Percentiles rank a stretch among this genome's conserved stretches.
Evolutionary conservation across 257 asterid species (phyloP).

Genomic region (Ballota nigra): DNA sequence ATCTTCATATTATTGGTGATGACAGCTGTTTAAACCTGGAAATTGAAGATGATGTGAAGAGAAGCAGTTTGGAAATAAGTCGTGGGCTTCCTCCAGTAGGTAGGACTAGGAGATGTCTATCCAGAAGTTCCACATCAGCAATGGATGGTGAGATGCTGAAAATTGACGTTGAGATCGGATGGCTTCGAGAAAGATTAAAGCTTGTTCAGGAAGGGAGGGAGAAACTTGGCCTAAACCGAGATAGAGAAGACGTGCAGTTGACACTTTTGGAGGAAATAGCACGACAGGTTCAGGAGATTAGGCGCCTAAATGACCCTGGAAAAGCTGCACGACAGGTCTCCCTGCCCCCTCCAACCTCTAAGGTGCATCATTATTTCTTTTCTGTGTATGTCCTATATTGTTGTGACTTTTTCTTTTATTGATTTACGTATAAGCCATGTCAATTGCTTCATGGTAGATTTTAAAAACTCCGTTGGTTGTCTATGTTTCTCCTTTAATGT

Average conservation of each 20-base stretch:
- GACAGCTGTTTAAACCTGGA: slow-evolving; percentile 19
- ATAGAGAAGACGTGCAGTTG: slow-evolving; percentile 51
- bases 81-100: slow-evolving; percentile 58
- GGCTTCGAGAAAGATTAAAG: slow-evolving; percentile 62
- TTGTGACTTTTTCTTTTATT: neutral
- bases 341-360: slow-evolving; percentile 62
- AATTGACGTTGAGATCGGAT: slow-evolving; percentile 58
- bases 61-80: slow-evolving; percentile 34
- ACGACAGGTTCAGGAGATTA: slow-evolving; percentile 59
- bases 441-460: neutral
- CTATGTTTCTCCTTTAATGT: too few species aligned
- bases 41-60: slow-evolving; percentile 33
- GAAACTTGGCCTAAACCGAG: slow-evolving; percentile 53
- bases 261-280: slow-evolving; percentile 73
- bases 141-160: slow-evolving; percentile 56
- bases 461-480: neutral
- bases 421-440: neutral
- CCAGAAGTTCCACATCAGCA: slow-evolving; percentile 46
- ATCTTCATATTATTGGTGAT: slow-evolving; percentile 41
- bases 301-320: slow-evolving; percentile 42
- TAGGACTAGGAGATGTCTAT: slow-evolving; percentile 27
- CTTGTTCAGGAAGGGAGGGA: slow-evolving; percentile 73
- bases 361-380: slow-evolving; percentile 38
- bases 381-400: neutral
- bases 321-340: slow-evolving; percentile 58